Conservation (phyloP, 108 stramenopile genomes). For the Fragilariopsis cylindrus region DNA sequence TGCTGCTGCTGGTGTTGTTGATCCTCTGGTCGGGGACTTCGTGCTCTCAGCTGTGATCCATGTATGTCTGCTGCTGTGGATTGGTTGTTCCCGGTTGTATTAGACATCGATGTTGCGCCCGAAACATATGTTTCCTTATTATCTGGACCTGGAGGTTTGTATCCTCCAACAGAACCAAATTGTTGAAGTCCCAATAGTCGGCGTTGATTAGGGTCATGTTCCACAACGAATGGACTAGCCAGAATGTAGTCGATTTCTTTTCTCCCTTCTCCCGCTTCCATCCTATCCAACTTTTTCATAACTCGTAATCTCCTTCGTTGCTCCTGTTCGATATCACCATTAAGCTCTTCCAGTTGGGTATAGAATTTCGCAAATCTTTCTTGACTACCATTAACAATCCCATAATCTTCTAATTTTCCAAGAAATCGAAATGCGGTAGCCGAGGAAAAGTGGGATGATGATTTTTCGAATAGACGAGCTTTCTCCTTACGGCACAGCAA, state of each 20-base stretch:
- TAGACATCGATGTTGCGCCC: not conserved
- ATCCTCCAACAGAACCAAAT: slow-evolving; percentile 1
- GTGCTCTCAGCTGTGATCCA: slow-evolving; percentile 8
- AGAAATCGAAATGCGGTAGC: slow-evolving; percentile 50
- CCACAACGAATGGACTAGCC: slow-evolving; percentile 62
- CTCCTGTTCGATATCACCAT: slow-evolving; percentile 71
- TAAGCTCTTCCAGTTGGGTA: slow-evolving; percentile 68
- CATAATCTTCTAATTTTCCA: slow-evolving; percentile 64
- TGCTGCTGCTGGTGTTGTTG: not conserved
- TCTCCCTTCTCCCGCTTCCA: slow-evolving; percentile 76
- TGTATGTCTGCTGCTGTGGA: not conserved
- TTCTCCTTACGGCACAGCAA: slow-evolving; percentile 76
- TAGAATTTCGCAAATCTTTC: slow-evolving; percentile 74
- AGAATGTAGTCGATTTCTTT: slow-evolving; percentile 87
- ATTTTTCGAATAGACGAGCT: slow-evolving; percentile 56
- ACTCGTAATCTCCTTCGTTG: slow-evolving; percentile 69
- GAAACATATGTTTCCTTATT: not conserved
- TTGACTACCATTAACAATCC: slow-evolving; percentile 67
- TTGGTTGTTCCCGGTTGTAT: not conserved
- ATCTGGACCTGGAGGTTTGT: slow-evolving; percentile 17
- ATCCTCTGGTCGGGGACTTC: slow-evolving; percentile 14
- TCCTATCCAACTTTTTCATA: slow-evolving; percentile 82
- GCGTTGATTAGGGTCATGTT: slow-evolving; percentile 44
- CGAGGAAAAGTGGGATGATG: slow-evolving; percentile 19
- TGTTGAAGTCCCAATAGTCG: slow-evolving; percentile 32